Base-by-base conservation (phyloP, 2,329 filamentous ascomycete genomes). In the Diaporthe australafricana region DNA sequence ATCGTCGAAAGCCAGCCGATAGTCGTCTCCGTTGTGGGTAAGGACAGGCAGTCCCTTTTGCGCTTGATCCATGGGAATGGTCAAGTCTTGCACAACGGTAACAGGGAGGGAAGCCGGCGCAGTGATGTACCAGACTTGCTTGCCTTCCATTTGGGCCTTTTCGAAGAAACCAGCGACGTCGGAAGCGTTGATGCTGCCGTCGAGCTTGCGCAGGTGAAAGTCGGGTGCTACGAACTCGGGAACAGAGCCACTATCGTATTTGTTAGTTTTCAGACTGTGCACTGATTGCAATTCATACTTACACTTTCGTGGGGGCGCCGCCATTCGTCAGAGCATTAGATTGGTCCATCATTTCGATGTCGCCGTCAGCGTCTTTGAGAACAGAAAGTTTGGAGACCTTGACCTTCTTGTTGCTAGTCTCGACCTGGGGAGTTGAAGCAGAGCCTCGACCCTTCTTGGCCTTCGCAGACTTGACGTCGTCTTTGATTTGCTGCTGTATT, bases 61-160 rank as follows among this genome's bases (percentile, higher is more conserved):
- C 2, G 87, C 86, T 67, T 87, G 85, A 70, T 90, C 87, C 76
- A 89, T 79, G 12, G 87, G 86, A 52, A 94, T 87, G 47, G 91
- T 87, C 73, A 94, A 83, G 74, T 91, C 87, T 78, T 90, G 88
- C 57, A 95, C 83, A 1, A 92, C 86, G 14, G 88, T 89, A 70
- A 95, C 87, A n/a, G 92, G 90, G 3, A 94, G 83, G 14, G 89
- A 89, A 7, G 90, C 88, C 2, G 93, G 93, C 4, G 92, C 91
- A 12, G 91, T 93, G 76, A 95, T 94, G 79, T 94, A 93, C 93
- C 93, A 95, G 72, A 95, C 85, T 79, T 95, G 91, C 83, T 94
- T 94, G 74, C 91, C 91, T 70, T 90, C 83, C 9, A 92, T 79
- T 76, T 89, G 88, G 69, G 87, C 86, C 71, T 88, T 84, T 76